phyloP scores from a whole-genome alignment of 768 basidiomycete species.

The Lactarius sanguifluus region DNA sequence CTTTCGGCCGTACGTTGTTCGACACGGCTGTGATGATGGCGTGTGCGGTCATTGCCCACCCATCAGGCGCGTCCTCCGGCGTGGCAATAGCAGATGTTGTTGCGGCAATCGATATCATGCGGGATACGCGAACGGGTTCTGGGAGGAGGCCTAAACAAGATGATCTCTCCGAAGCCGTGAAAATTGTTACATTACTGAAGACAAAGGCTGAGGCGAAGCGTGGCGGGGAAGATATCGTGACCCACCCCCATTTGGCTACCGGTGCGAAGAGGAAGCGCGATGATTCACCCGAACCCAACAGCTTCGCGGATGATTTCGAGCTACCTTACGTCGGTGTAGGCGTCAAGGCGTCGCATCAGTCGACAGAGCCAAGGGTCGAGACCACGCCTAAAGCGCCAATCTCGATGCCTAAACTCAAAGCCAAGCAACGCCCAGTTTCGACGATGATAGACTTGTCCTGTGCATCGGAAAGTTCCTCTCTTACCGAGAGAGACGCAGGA shows the following conservation, averaged over 20 bases:
- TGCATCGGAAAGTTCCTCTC: conserved; percentile 9
- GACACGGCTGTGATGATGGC: conserved; percentile 67
- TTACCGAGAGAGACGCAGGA: conserved; percentile 8
- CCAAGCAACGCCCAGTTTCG: conserved; percentile 16
- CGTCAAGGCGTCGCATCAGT: conserved; percentile 29
- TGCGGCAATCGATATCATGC: conserved; percentile 47
- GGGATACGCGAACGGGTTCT: conserved; percentile 33
- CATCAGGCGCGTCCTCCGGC: conserved; percentile 46
- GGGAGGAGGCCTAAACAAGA: conserved; percentile 37
- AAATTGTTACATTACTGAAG: conserved; percentile 25
- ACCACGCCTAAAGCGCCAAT: conserved; percentile 11
- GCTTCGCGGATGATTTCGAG: conserved; percentile 38
- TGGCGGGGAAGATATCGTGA: conserved; percentile 22
- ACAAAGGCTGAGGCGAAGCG: conserved; percentile 41
- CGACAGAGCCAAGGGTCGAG: conserved; percentile 7
- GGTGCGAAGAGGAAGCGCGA: conserved; percentile 48
- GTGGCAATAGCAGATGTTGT: conserved; percentile 49
- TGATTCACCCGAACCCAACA: conserved; percentile 40
- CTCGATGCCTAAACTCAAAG: conserved; percentile 3
- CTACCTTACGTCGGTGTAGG: conserved; percentile 45
- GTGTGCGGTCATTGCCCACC: conserved; percentile 57
- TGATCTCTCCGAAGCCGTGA: conserved; percentile 36
- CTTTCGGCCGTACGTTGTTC: conserved; percentile 60
- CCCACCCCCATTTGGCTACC: conserved; percentile 28
- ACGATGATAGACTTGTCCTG: conserved; percentile 6